Base-by-base conservation (phyloP, 2,329 filamentous ascomycete genomes). In the Cryphonectria nitschkei region DNA sequence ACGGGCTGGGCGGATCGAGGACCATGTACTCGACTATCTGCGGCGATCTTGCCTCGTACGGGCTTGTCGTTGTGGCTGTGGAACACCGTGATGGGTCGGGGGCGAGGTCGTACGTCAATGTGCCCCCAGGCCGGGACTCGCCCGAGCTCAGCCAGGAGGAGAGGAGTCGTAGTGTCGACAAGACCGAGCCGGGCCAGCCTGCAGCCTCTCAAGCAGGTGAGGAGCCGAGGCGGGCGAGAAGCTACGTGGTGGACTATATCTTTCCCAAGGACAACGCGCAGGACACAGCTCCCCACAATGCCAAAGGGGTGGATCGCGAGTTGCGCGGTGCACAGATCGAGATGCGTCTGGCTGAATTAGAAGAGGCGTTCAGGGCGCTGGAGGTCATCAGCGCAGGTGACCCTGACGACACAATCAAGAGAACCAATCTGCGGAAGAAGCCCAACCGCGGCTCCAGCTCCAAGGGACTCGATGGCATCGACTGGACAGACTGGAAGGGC, bases 31-130 rank as follows among this genome's bases (percentile, higher is more conserved):
- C 87, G 26, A 84, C 85, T 22, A 81, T 92, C 1, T 92, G 89
- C 74, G 88, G 89, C 9, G 89, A 92, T 74, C 87, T 92, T 74
- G 89, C 89, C 0, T 90, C 87, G 75, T 89, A 90, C 74, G 89
- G 89, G 0, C 90, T 91, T 74, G 81, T 92, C 0, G 88, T 92
- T 0, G 85, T 89, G 46, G 88, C 89, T 0, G 76, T 92, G 34
- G 89, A 92, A 78, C 89, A 92, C 77, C 80, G 89, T 39, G 89
- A 92, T 76, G 89, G 90, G 0, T 89, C 86, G 69, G 88, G 88
- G 3, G 88, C 89, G 4, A 81, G 89, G 64, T 88, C 87, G 0
- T 88, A 86, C 71, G 83, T 92, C 70, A 91, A 90, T 74, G 83
- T 90, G 62, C 81, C 83, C 0, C 80, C 81, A 64, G 75, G 81